These are phyloP conservation scores for Galerina sulciceps DNA, from an alignment of 768 basidiomycete genomes.

Conservation along the genomic window DNA sequence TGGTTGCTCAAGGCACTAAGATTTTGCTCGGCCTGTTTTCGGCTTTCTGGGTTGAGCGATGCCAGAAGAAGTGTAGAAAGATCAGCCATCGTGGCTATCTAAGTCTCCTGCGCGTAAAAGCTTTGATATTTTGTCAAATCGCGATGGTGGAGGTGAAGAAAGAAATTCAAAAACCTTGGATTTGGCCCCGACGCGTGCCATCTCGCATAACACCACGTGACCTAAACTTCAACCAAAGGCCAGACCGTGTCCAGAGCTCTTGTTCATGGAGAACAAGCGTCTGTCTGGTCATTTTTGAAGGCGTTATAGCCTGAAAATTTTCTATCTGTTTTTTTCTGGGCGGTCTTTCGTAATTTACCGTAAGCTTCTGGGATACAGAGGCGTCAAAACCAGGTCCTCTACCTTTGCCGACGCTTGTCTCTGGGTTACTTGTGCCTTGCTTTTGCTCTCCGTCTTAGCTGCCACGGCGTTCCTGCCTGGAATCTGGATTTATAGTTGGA, in stretches of 20 bases:
- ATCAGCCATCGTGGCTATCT: constrained; percentile 55
- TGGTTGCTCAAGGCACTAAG: constrained; percentile 71
- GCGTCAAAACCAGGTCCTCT: not conserved
- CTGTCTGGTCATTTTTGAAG: too few species aligned
- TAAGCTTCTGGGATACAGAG: not conserved
- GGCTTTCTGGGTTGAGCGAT: constrained; percentile 67
- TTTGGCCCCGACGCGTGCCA: constrained; percentile 22
- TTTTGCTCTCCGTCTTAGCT: not conserved
- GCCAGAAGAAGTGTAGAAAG: constrained; percentile 72
- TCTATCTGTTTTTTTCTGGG: not conserved
- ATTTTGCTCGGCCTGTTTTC: constrained; percentile 83
- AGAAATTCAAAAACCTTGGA: constrained; percentile 7
- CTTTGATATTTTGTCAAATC: constrained; percentile 16
- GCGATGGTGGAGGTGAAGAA: constrained; percentile 11
- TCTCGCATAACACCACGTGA: constrained; percentile 17
- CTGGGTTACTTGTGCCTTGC: not conserved
- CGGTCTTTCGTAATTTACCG: not conserved
- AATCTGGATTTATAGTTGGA: not conserved
- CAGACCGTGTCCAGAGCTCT: not conserved
- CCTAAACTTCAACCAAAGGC: not conserved
- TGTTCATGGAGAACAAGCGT: too few species aligned
- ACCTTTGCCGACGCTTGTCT: not conserved
- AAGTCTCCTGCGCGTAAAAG: constrained; percentile 12
- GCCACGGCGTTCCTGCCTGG: not conserved
- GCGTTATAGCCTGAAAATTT: not conserved